Base-by-base conservation (phyloP, 2,329 filamentous ascomycete genomes). In the Mollisia scopiformis region DNA sequence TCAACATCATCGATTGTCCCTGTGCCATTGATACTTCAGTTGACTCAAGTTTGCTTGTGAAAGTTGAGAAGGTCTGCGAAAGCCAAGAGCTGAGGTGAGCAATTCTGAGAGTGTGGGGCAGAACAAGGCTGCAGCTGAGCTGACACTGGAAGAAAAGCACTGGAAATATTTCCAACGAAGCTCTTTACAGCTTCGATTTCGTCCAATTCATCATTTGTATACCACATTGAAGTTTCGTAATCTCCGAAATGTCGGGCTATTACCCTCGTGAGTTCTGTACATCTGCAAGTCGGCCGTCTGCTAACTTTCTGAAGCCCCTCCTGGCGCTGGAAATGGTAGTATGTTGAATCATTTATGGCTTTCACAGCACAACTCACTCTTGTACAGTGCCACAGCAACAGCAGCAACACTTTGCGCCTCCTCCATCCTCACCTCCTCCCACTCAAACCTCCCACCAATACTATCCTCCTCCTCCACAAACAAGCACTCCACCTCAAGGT, bases 251-350 rank as follows among this genome's bases (percentile, higher is more conserved):
- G 69, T 72, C 70, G 27, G 62, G 64, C 31, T 72, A 72, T 50
- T 74, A 74, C 68, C 73, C 73, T 69, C 73, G 73, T 75, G 62
- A 65, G 73, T 70, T 30, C 37, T n/a, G 31, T 33, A 58, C 57
- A 49, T 61, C 62, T 55, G 47, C 41, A n/a, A 8, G 23, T 13
- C 27, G 43, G 51, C 31, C 27, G n/a, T 28, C 37, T 61, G 54
- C 64, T 72, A 64, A 71, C 51, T 46, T 57, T 43, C 23, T 55
- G 21, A 41, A 74, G 71, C 71, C 68, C 69, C 71, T 61, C 71
- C 70, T 30, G 67, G 66, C 30, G 67, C 43, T 47, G 43, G 65
- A 21, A 68, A 66, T 57, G 66, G 65, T 56, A 63, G 69, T 70
- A 65, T 59, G 51, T 25, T 31, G 14, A 19, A 7, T 31, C 28